Evolutionary conservation across 2,329 filamentous ascomycete species (phyloP).

Genomic region (Endocalyx cinctus): DNA sequence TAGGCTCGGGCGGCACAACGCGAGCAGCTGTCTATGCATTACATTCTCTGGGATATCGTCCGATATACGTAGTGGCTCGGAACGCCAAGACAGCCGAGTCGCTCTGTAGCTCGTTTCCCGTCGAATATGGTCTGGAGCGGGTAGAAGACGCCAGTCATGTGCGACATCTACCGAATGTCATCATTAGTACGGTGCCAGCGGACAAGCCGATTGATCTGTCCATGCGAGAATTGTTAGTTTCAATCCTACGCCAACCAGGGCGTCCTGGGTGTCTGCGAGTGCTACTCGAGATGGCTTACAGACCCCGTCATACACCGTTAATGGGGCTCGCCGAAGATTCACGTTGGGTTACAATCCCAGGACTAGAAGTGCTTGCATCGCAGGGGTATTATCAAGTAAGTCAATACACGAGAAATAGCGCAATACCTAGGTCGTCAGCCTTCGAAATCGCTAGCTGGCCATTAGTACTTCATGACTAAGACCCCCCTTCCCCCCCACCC

Average conservation of each 20-base stretch:
- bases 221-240: constrained; percentile 61
- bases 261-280: constrained; percentile 44
- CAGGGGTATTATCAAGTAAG: constrained; percentile 85
- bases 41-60: constrained; percentile 74
- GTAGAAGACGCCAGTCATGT: constrained; percentile 45
- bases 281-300: constrained; percentile 94
- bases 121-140: constrained; percentile 63
- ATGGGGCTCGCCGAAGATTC: constrained; percentile 77
- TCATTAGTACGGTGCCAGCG: constrained; percentile 87
- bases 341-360: constrained; percentile 80
- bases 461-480: not conserved
- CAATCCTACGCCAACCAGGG: constrained; percentile 41
- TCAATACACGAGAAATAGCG: too few relatives aligned
- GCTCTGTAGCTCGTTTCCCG: constrained; percentile 69
- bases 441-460: not conserved
- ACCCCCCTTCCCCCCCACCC: not conserved
- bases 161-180: constrained; percentile 57
- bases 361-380: constrained; percentile 81
- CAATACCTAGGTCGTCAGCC: too few relatives aligned
- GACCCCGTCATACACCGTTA: constrained; percentile 74
- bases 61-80: constrained; percentile 83
- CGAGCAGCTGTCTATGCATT: constrained; percentile 88
- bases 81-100: constrained; percentile 62
- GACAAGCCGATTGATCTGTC: constrained; percentile 73
- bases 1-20: constrained; percentile 88